Evolutionary conservation across 129 eudicot genomes (phyloP).

Genomic region (Saposhnikovia divaricata): DNA sequence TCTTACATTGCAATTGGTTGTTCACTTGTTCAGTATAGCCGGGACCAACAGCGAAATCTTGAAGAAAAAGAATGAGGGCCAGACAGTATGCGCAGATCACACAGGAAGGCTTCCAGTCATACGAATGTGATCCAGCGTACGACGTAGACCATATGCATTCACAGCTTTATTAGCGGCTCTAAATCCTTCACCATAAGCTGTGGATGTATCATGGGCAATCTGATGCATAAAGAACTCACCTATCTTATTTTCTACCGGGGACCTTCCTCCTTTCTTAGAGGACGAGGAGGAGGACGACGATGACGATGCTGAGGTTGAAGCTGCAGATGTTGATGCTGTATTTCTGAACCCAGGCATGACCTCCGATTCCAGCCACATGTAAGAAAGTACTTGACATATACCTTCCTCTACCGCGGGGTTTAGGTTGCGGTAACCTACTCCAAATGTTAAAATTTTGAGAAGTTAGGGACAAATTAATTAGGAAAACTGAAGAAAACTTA

Average conservation of each 20-base stretch:
- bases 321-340: slow-evolving; percentile 56
- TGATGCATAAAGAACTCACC: slow-evolving; percentile 92
- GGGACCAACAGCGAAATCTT: slow-evolving; percentile 11
- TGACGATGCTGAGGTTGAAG: slow-evolving; percentile 34
- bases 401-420: slow-evolving; percentile 93
- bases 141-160: slow-evolving; percentile 64
- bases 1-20: slow-evolving; percentile 6
- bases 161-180: slow-evolving; percentile 88
- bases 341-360: slow-evolving; percentile 54
- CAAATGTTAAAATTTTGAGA: not conserved
- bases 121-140: slow-evolving; percentile 82
- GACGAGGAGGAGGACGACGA: slow-evolving; percentile 29
- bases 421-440: slow-evolving; percentile 72
- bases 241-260: slow-evolving; percentile 63
- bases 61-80: not conserved
- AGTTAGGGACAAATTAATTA: not conserved
- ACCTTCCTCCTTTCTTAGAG: slow-evolving; percentile 88
- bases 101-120: slow-evolving; percentile 66
- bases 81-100: slow-evolving; percentile 16
- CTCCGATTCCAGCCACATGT: slow-evolving; percentile 99
- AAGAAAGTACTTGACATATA: slow-evolving; percentile 88
- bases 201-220: slow-evolving; percentile 80
- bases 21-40: slow-evolving; percentile 6
- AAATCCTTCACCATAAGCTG: slow-evolving; percentile 95
- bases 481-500: not conserved